Conservation (phyloP, 192 early-diverging fungal genomes). For the Chytriomyces confervae region DNA sequence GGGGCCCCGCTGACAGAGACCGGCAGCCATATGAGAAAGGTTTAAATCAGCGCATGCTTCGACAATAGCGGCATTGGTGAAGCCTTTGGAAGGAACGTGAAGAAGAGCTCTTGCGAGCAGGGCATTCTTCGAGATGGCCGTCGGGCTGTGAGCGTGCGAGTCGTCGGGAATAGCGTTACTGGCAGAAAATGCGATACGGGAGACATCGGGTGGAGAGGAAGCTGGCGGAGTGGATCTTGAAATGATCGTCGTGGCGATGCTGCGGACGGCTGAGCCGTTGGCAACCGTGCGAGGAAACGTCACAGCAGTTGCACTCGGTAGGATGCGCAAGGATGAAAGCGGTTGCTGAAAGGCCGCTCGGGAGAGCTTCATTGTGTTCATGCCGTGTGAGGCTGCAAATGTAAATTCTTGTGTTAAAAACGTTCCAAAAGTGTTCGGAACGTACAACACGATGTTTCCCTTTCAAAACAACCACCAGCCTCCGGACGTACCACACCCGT, state of each 20-base stretch:
- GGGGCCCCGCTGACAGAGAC: conserved; percentile 68
- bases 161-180: neutral
- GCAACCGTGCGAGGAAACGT: neutral
- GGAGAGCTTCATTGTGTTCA: too few species aligned
- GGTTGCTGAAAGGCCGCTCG: too few species aligned
- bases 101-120: conserved; percentile 70
- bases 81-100: conserved; percentile 75
- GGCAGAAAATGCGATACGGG: neutral
- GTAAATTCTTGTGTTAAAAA: too few species aligned
- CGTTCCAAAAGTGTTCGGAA: too few species aligned
- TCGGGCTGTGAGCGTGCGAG: neutral
- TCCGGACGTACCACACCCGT: too few species aligned
- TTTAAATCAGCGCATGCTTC: conserved; percentile 71
- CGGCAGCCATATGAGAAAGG: conserved; percentile 73
- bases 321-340: too few species aligned
- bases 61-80: conserved; percentile 70
- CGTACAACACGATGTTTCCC: too few species aligned
- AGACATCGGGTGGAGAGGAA: neutral
- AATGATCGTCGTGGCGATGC: neutral
- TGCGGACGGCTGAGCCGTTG: neutral
- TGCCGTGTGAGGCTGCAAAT: too few species aligned
- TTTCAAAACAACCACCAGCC: too few species aligned
- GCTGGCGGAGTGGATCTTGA: neutral
- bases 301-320: too few species aligned
- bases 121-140: neutral